Evolutionary conservation across 257 asterid genomes (phyloP), one percentile per base, ranked within the genome.

Genomic region (Agastache rugosa): DNA sequence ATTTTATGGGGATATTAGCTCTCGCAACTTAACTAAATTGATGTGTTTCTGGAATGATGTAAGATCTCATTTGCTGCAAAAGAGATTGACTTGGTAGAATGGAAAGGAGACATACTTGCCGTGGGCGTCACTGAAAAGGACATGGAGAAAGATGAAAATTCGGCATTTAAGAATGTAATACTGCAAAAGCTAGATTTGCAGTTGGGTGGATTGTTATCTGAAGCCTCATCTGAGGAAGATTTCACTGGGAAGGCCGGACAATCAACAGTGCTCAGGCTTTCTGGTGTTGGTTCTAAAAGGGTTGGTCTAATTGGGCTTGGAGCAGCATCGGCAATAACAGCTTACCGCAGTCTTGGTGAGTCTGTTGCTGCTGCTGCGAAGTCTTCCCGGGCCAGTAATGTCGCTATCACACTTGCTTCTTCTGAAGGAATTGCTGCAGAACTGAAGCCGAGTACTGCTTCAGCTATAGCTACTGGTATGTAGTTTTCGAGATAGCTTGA

Each of bases 31-130:
- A 47, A 51, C 69, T 80, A 27, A 83, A 42, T 42, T 76, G 64
- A 39, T 47, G 3, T 69, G 15, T 67, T 58, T 76, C 31, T 67
- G 31, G 60, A 64, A 55, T 75, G 56, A 67, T 69, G 71, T 67
- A 76, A 94, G 98, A 88, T 95, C 77, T 83, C 96, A 47, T 84
- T 95, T 84, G 78, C 89, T 47, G 96, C 97, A 25, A 92, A 95
- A 88, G 98, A 90, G 71, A 82, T 86, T 62, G 96, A 92, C 81
- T 75, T 91, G 83, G 87, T 83, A 4, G 96, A 89, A 84, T 95
- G 99, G 99, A 95, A 92, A 86, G 99, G 99, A 58, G 99, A 92
- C 82, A 84, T 95, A 55, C 96, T 95, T 54, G 96, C 93, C 16
- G 93, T 95, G 41, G 99, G 97, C 14, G 94, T 90, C 62, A 84